Evolutionary conservation across 1,139 yeast genomes (phyloP).

Genomic region (Yamadazyma sp.): DNA sequence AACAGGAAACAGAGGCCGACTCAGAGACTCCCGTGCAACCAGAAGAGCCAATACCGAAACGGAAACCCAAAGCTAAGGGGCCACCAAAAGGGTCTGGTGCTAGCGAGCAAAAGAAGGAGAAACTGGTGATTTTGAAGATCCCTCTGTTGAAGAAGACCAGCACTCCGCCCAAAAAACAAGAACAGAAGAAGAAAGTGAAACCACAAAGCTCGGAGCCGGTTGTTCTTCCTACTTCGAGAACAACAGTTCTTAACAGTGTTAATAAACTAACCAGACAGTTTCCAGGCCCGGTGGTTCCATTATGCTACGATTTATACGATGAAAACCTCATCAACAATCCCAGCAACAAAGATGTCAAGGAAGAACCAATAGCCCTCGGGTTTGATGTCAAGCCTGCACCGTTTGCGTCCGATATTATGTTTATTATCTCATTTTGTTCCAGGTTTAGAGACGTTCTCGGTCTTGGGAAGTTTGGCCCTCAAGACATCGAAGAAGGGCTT

Average conservation of each 20-base stretch:
- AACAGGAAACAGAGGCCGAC: background rate
- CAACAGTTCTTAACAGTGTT: constrained; percentile 32
- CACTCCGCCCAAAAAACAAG: constrained; percentile 1
- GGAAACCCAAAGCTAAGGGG: too few relatives aligned
- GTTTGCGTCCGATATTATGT: constrained; percentile 47
- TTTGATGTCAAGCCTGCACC: constrained; percentile 27
- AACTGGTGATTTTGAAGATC: too few relatives aligned
- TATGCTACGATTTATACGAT: constrained; percentile 40
- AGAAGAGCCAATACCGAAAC: too few relatives aligned
- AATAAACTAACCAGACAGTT: constrained; percentile 34
- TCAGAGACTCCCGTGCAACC: background rate
- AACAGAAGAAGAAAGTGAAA: constrained; percentile 1
- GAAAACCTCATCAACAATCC: constrained; percentile 27
- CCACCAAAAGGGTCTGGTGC: too few relatives aligned
- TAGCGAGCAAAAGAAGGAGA: too few relatives aligned
- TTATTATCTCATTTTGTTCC: constrained; percentile 41
- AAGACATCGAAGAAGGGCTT: constrained; percentile 51
- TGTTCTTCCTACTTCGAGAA: constrained; percentile 19
- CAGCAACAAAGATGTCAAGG: constrained; percentile 20
- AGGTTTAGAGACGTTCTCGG: constrained; percentile 38
- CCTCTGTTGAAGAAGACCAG: background rate
- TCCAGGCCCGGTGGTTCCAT: constrained; percentile 42
- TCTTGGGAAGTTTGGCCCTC: constrained; percentile 40
- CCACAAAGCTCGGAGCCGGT: constrained; percentile 4
- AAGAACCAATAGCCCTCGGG: constrained; percentile 33